phyloP scores from a whole-genome alignment of 257 asterid genomes.

The Catharanthus roseus region DNA sequence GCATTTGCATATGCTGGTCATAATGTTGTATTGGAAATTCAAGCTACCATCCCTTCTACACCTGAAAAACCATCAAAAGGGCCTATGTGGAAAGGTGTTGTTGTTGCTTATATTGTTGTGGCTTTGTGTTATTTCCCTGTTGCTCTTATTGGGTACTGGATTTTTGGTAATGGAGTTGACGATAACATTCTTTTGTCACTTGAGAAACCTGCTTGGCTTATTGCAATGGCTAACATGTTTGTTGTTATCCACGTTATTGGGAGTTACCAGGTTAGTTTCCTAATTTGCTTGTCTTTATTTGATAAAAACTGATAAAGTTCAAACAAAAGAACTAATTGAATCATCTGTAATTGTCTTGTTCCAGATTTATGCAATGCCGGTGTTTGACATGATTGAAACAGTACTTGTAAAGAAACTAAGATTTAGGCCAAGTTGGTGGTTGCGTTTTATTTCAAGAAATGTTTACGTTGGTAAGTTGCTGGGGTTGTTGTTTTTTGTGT shows the following conservation, averaged over 20 bases:
- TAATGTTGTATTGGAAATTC: constrained; percentile 83
- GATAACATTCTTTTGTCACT: constrained; percentile 64
- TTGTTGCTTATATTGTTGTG: constrained; percentile 81
- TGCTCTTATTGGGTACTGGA: constrained; percentile 69
- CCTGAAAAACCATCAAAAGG: constrained; percentile 87
- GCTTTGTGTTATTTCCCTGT: constrained; percentile 92
- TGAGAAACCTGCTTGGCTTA: constrained; percentile 68
- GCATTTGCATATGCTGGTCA: constrained; percentile 97
- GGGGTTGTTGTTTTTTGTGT: background rate
- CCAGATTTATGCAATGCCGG: constrained; percentile 92
- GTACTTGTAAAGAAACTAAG: constrained; percentile 62
- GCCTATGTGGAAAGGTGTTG: constrained; percentile 91
- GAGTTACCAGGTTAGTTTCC: constrained; percentile 69
- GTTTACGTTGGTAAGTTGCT: constrained; percentile 70
- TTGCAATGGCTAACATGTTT: constrained; percentile 88
- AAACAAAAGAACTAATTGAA: too few relatives aligned
- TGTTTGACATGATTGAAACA: constrained; percentile 86
- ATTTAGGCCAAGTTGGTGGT: constrained; percentile 62
- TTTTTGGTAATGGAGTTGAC: constrained; percentile 47
- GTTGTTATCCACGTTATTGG: constrained; percentile 91
- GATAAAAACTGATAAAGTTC: background rate
- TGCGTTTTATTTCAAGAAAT: constrained; percentile 61
- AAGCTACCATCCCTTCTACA: constrained; percentile 88
- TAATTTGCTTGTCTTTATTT: background rate
- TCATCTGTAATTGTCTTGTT: background rate